These are phyloP conservation scores for Rubroshorea leprosula DNA, from an alignment of 345 rosid species.

Conservation along the genomic window DNA sequence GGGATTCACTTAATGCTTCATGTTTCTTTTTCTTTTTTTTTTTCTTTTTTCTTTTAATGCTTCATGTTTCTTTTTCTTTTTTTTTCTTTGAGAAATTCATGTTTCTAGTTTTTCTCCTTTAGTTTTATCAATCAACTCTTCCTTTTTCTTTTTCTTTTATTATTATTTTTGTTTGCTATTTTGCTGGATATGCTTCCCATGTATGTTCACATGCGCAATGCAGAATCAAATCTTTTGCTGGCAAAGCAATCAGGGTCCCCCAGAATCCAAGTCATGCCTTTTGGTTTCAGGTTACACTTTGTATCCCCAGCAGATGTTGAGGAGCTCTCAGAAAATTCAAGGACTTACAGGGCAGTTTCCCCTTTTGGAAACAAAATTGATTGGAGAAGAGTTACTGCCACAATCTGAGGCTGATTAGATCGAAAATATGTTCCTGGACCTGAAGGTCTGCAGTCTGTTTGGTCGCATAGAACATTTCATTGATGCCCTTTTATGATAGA, in stretches of 20 bases:
- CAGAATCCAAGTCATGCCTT: slow-evolving; percentile 81
- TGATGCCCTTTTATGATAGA: slow-evolving; percentile 7
- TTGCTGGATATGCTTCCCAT: slow-evolving; percentile 95
- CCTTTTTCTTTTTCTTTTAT: slow-evolving; percentile 16
- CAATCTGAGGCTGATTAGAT: slow-evolving; percentile 93
- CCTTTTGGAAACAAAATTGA: slow-evolving; percentile 37
- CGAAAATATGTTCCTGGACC: slow-evolving; percentile 77
- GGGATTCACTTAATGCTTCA: not conserved
- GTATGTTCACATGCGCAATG: slow-evolving; percentile 79
- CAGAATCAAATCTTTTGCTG: slow-evolving; percentile 91
- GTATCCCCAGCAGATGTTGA: slow-evolving; percentile 42
- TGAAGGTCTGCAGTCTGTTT: slow-evolving; percentile 49
- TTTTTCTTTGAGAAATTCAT: no score
- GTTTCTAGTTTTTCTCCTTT: not conserved
- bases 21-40: no score
- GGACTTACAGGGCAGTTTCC: slow-evolving; percentile 48
- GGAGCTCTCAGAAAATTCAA: slow-evolving; percentile 47
- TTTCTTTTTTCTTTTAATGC: no score
- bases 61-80: no score
- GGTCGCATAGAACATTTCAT: not conserved
- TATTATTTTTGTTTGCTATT: no score
- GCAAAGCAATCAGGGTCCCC: slow-evolving; percentile 93
- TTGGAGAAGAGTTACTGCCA: slow-evolving; percentile 81
- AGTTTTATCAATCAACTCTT: slow-evolving; percentile 9
- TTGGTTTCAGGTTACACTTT: slow-evolving; percentile 52